phyloP scores from a whole-genome alignment of 1,284 basidiomycete genomes.

The Pseudozyma tsukubaensis region DNA sequence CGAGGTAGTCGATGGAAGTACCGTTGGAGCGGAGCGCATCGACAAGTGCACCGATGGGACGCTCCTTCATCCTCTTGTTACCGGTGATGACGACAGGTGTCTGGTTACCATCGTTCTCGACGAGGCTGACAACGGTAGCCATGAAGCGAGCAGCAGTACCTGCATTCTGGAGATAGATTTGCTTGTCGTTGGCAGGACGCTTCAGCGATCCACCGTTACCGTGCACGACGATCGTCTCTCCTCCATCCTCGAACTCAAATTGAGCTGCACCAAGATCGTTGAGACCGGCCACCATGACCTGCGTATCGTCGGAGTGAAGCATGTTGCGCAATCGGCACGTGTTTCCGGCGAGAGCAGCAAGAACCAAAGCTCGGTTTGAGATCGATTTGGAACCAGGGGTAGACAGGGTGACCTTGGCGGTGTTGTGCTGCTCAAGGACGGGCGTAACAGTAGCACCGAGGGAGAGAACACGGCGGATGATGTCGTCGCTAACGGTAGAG shows the following conservation, averaged over 20 bases:
- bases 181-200: conserved; percentile 74
- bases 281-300: conserved; percentile 97
- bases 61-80: conserved; percentile 98
- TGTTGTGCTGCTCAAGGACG: conserved; percentile 40
- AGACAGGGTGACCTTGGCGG: conserved; percentile 78
- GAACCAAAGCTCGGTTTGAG: conserved; percentile 91
- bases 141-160: conserved; percentile 98
- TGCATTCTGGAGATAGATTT: conserved; percentile 95
- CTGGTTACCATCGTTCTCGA: conserved; percentile 41
- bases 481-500: conserved; percentile 76
- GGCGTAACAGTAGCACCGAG: conserved; percentile 72
- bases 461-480: conserved; percentile 72
- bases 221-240: conserved; percentile 90
- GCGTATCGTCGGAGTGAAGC: conserved; percentile 96
- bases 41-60: conserved; percentile 92
- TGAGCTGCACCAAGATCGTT: conserved; percentile 80
- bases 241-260: conserved; percentile 90
- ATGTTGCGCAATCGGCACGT: conserved; percentile 89
- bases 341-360: conserved; percentile 90
- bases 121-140: conserved; percentile 89
- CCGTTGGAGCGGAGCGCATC: conserved; percentile 88
- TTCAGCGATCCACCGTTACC: conserved; percentile 84
- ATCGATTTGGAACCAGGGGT: conserved; percentile 97
- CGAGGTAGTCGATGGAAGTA: conserved; percentile 81
- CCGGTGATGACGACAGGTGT: conserved; percentile 80